phyloP scores from a whole-genome alignment of 371 early-diverging fungal genomes.

The Rhizopus stolonifer region DNA sequence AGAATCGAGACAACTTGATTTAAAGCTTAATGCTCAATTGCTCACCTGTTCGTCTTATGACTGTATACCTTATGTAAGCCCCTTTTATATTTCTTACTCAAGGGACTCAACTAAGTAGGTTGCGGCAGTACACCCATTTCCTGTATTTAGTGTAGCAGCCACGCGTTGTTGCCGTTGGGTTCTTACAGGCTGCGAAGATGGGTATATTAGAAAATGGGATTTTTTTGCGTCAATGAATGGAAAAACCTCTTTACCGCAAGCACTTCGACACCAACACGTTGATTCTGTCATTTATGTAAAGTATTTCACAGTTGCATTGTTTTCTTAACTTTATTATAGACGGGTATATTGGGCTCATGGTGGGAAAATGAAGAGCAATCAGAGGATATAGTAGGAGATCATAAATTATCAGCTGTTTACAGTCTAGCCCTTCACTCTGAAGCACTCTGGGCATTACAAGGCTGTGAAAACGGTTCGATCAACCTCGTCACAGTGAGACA shows the following conservation, averaged over 20 bases:
- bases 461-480: constrained; percentile 81
- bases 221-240: constrained; percentile 87
- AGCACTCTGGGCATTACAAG: constrained; percentile 83
- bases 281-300: constrained; percentile 82
- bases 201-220: constrained; percentile 91
- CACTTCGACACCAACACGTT: constrained; percentile 81
- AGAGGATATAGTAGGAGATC: constrained; percentile 23
- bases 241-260: constrained; percentile 75
- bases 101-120: constrained; percentile 38
- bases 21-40: constrained; percentile 35
- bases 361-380: constrained; percentile 90
- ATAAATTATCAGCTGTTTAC: constrained; percentile 86
- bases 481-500: constrained; percentile 86
- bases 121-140: constrained; percentile 73
- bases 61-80: constrained; percentile 55
- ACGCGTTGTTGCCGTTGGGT: constrained; percentile 90
- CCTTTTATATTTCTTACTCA: background rate
- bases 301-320: background rate
- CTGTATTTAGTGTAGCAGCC: constrained; percentile 73
- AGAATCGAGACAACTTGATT: constrained; percentile 32
- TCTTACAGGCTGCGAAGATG: constrained; percentile 92
- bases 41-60: constrained; percentile 54
- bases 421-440: constrained; percentile 91
- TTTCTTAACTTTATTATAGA: constrained; percentile 34
- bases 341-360: constrained; percentile 83